Evolutionary conservation across 2,329 filamentous ascomycete species (phyloP), one percentile per base, ranked within the genome.

Genomic region (Pseudonectria buxi): DNA sequence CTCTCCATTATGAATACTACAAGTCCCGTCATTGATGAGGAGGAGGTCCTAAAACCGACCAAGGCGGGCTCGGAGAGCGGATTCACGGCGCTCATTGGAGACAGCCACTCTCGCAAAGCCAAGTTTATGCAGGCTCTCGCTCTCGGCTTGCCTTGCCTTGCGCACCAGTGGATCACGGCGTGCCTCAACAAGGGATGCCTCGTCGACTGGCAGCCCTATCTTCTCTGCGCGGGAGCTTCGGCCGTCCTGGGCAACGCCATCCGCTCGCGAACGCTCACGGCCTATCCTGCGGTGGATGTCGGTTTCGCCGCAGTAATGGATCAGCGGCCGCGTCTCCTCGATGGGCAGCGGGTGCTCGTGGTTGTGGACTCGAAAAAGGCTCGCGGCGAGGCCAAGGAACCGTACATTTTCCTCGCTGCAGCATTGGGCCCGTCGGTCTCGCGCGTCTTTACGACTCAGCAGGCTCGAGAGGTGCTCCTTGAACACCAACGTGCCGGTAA

Each of bases 61-160:
- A 46, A 66, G 10, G 58, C 66, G 14, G 73, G 74, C 14, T 53
- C 64, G 25, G 62, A 71, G 2, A 66, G 80, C 1, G 82, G 86
- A 1, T 96, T 98, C 54, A 79, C 85, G 0, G 89, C 87, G 4
- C 66, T 96, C 11, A 85, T 98, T 40, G 83, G 89, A 0, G 86
- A 96, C 53, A 76, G 78, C 4, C 84, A 95, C 57, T 92, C 85
- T 6, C 79, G 90, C 30, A 88, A 87, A 44, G 76, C 81, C 32
- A 98, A 96, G 57, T 95, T 92, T 58, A 85, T 96, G 71, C 89
- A 96, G 62, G 92, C 92, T 0, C 74, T 98, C 3, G 89, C 92
- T 0, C 74, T 98, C 1, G 87, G 86, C 1, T 63, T 98, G 0
- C 92, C 92, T 0, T 95, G 89, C 51, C 69, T 98, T 2, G 83